Base-by-base conservation (phyloP, 176 grass and related monocot genomes). In the Juncus effusus region DNA sequence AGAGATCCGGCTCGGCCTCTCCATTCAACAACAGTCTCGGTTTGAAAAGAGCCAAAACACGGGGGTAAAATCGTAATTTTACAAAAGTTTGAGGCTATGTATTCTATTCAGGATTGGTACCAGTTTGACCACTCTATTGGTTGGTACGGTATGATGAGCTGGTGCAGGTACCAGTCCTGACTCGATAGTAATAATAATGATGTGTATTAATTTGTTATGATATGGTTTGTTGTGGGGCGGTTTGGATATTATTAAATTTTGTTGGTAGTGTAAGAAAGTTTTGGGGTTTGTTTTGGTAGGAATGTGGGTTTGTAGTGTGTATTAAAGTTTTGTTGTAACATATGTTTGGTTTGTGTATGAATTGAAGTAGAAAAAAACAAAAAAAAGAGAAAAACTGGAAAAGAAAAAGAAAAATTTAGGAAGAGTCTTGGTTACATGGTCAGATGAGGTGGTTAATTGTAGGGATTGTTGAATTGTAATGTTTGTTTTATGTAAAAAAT, bases 41-140 rank as follows among this genome's bases (percentile, higher is more conserved):
- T 44, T 85, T 96, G 92, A 91, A 97, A 75, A 89, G 88, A 77
- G 88, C 88, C 2, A 89, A 97, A 82, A 92, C 93, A 63, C 88
- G 85, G 88, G 93, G 88, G 62, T 92, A 72, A 68, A 40, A 40
- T 56, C 45, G 38, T 55, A 15, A 57, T 62, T 51, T 41, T 5
- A 58, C 16, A 70, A 56, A 52, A 56, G 69, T 72, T 35, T 11
- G 7, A 78, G 40, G 52, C 10, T 56, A 56, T 14, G 41, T 60
- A 45, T 61, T 38, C 42, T 62, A 67, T 14, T 64, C 78, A 62
- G 74, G 76, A 65, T 61, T 65, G 2, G 39, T 84, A 80, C 63
- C 42, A 35, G 60, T 51, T 60, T 61, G 56, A 56, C 65, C 47
- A 61, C 35, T 42, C 66, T 72, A 28, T 59, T 60, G 54, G 69